Base-by-base conservation (phyloP, 78 protist genomes). In the Goniomonas avonlea region DNA sequence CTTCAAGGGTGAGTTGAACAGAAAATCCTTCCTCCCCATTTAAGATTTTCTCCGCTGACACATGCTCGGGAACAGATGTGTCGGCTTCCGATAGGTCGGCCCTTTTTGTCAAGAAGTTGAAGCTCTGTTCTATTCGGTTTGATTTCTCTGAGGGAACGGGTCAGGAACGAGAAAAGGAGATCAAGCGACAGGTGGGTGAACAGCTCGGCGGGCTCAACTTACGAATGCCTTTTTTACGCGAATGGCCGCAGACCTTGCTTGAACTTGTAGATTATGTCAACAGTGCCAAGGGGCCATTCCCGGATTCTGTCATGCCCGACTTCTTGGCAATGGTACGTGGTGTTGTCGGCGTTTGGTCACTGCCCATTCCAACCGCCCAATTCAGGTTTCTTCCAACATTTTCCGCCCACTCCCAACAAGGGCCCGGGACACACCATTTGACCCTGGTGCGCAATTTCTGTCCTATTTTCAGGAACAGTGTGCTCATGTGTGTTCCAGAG, bases 331-430 rank as follows among this genome's bases (percentile, higher is more conserved):
- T 93, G 97, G 91, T 92, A 1, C 5, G 73, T 55, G n/a, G 8
- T 43, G 20, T 23, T 65, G 32, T 3, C 61, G 3, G 32, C n/a
- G 18, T 18, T 7, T 56, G 23, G 3, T 38, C 18, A 0, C 0
- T n/a, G n/a, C n/a, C n/a, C n/a, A n/a, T n/a, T n/a, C n/a, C n/a
- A n/a, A n/a, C n/a, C n/a, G n/a, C n/a, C n/a, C n/a, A n/a, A n/a
- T n/a, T n/a, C 55, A 84, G 92, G 76, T 90, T 17, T 69, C 92
- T 13, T 18, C 45, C 45, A 93, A 95, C 79, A 66, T 95, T 32
- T 95, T 93, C 75, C 80, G 96, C 29, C 84, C 92, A 8, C 79
- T 95, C 27, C 86, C 94, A 21, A 91, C 95, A 17, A 2, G 85
- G 13, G 47, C 70, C 32, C 71, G 77, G 41, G 88, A 92, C 8